Base-by-base conservation (phyloP, 352 stramenopile genomes). In the Pythium sp. region DNA sequence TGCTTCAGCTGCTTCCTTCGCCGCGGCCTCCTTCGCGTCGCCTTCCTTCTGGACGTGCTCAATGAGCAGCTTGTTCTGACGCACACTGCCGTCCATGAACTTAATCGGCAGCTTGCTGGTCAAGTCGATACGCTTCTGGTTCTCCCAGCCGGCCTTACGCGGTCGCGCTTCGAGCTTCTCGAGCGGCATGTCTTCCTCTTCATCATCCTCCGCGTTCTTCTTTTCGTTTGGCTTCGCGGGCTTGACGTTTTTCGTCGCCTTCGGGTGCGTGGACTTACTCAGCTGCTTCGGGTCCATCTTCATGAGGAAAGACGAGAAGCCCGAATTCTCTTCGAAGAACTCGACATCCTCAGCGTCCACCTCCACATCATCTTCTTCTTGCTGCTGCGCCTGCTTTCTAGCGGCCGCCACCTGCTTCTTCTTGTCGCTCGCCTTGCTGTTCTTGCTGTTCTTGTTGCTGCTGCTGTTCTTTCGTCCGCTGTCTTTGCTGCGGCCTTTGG, bases 21-120 rank as follows among this genome's bases (percentile, higher is more conserved):
- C 74, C 32, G 71, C 65, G 1, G 76, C 56, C 1, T 76, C 47
- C 28, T 66, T 54, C 4, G 69, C 67, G 11, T 74, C 62, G 5
- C 55, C 65, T 56, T 79, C 63, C 28, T 65, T 68, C 67, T 81
- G 68, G 1, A 24, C 63, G 43, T 66, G 68, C 71, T 91, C 87
- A 1, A 73, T 59, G 60, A 95, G 68, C 47, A 91, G 65, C 59
- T 92, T 87, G 73, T 95, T 93, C 62, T 73, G 62, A 38, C 85
- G 86, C 74, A 95, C 81, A 24, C 80, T 93, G 49, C 87, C 87
- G 64, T 95, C 87, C 84, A 95, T 93, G 55, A 91, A 92, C 72
- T 95, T 95, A 60, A 95, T 86, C 3, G 87, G 85, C 68, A 95
- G 69, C 67, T 95, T 95, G 49, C 84, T 82, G 11, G 80, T 81